Conservation (phyloP, 2,329 filamentous ascomycete species). For the Ceratocystis alfenasii region DNA sequence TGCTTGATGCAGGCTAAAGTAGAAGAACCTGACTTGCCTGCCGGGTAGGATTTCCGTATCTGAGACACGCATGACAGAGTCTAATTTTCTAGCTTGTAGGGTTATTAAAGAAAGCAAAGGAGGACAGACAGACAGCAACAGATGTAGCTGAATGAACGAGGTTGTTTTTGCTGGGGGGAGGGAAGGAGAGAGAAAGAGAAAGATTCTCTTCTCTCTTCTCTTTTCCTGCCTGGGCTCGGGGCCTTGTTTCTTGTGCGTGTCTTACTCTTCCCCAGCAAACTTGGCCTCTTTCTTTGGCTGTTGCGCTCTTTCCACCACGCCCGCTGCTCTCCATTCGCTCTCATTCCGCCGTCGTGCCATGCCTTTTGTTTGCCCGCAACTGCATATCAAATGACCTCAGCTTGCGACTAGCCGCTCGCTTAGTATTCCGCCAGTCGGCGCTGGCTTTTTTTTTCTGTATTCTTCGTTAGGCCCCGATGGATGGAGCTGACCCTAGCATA, state of each 20-base stretch:
- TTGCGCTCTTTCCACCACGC: neutral
- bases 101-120: neutral
- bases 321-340: neutral
- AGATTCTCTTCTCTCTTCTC: neutral
- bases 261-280: too few relatives aligned
- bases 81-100: neutral
- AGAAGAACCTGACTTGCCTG: neutral
- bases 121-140: neutral
- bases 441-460: neutral
- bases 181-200: neutral
- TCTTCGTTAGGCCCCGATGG: too few relatives aligned
- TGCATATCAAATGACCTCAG: too few relatives aligned
- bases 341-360: too few relatives aligned
- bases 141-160: too few relatives aligned
- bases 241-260: too few relatives aligned
- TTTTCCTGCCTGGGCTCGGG: neutral
- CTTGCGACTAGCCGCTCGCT: neutral
- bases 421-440: neutral
- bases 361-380: too few relatives aligned
- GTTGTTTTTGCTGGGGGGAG: too few relatives aligned
- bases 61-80: conserved; percentile 1
- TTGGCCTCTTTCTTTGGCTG: neutral
- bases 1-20: neutral
- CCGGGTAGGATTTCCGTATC: neutral
- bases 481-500: neutral